These are phyloP conservation scores for Polychytrium aggregatum DNA, from an alignment of 192 early-diverging fungal genomes.

Conservation along the genomic window DNA sequence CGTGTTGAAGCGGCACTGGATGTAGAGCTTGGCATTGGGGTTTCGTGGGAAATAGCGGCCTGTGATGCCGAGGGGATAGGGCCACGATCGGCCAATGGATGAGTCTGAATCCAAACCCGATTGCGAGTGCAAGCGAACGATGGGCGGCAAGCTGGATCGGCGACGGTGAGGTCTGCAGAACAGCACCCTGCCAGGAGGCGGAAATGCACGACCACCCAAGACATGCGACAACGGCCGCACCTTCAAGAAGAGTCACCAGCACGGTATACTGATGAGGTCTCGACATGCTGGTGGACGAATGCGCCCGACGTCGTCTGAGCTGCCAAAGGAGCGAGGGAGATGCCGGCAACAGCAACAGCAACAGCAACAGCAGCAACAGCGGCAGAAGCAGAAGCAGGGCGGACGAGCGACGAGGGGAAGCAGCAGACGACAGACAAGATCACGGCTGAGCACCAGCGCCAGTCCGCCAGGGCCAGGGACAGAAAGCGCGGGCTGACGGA, in stretches of 20 bases:
- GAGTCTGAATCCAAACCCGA: background rate
- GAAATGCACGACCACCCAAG: background rate
- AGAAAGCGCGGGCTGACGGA: too few relatives aligned
- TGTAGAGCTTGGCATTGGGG: slow-evolving; percentile 25
- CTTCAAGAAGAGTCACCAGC: slow-evolving; percentile 31
- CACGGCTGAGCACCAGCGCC: too few relatives aligned
- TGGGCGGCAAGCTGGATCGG: background rate
- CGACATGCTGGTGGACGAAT: too few relatives aligned
- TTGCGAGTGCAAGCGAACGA: background rate
- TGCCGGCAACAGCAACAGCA: too few relatives aligned
- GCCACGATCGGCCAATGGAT: background rate
- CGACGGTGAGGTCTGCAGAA: background rate
- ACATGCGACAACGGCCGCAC: slow-evolving; percentile 1
- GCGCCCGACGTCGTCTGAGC: too few relatives aligned
- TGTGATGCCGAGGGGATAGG: background rate
- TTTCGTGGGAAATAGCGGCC: slow-evolving; percentile 18
- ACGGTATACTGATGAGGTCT: slow-evolving; percentile 31
- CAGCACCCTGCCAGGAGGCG: background rate
- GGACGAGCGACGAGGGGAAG: too few relatives aligned
- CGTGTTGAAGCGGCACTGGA: slow-evolving; percentile 52
- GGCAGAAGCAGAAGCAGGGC: too few relatives aligned
- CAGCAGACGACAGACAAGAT: too few relatives aligned
- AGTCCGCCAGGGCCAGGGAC: too few relatives aligned
- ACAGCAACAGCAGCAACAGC: too few relatives aligned
- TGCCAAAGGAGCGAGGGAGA: too few relatives aligned